phyloP scores from a whole-genome alignment of 2,329 filamentous ascomycete genomes.

The Trichoderma atrobrunneum region DNA sequence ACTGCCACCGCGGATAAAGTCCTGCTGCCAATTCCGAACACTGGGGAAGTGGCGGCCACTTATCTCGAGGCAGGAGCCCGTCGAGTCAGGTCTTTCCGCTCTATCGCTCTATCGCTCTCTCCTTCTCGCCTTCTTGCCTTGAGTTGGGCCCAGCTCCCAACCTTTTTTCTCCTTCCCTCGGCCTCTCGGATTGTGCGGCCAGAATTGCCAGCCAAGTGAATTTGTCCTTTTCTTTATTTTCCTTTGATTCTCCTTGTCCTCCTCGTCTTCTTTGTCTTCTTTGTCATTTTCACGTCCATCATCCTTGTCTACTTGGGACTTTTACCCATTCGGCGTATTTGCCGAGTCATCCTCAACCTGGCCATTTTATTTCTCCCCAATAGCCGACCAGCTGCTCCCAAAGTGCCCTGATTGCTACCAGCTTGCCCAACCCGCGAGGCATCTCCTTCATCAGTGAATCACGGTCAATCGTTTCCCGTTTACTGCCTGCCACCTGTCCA shows the following conservation, averaged over 20 bases:
- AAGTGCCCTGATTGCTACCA: not conserved
- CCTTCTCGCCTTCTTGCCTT: not conserved
- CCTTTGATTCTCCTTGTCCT: not conserved
- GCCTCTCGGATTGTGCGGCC: not conserved
- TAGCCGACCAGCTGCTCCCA: not conserved
- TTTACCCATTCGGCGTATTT: not conserved
- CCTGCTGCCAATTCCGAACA: not conserved
- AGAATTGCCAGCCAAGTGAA: not conserved
- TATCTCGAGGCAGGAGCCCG: slow-evolving; percentile 6
- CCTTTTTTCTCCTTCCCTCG: not conserved
- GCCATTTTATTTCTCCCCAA: not conserved
- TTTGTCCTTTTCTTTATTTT: not conserved
- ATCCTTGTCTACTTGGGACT: not conserved
- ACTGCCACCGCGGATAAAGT: slow-evolving; percentile 2
- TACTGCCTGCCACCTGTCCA: slow-evolving; percentile 1
- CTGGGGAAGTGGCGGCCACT: slow-evolving; percentile 7
- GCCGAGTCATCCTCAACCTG: not conserved
- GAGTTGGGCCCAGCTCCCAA: slow-evolving; percentile 5
- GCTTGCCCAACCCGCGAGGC: not conserved
- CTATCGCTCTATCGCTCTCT: not conserved
- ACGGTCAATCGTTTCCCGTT: not conserved
- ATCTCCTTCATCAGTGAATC: not conserved
- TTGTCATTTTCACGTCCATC: not conserved
- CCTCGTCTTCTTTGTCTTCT: not conserved
- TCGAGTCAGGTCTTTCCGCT: not conserved